Evolutionary conservation across 2,329 filamentous ascomycete genomes (phyloP).

Genomic region (Xenosphaeropsis pyriputrescens): DNA sequence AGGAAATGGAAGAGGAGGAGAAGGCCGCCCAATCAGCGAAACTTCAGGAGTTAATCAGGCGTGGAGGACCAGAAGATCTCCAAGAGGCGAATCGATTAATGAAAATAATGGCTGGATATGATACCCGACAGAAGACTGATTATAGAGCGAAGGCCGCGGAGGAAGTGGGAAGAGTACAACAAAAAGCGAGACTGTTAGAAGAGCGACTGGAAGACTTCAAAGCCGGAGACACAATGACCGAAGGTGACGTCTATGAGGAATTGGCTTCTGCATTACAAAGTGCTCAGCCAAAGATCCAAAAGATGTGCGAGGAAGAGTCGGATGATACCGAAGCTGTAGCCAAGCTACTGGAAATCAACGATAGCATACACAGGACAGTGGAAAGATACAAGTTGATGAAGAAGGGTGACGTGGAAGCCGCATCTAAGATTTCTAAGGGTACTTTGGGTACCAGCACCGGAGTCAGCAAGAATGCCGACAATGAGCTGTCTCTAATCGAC

Average conservation of each 20-base stretch:
- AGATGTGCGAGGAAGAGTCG: slow-evolving; percentile 98
- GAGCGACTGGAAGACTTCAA: slow-evolving; percentile 81
- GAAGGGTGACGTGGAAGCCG: slow-evolving; percentile 78
- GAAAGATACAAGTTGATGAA: slow-evolving; percentile 93
- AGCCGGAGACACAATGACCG: slow-evolving; percentile 62
- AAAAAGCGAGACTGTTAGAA: slow-evolving; percentile 83
- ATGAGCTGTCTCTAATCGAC: slow-evolving; percentile 88
- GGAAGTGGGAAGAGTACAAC: slow-evolving; percentile 86
- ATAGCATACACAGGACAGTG: slow-evolving; percentile 94
- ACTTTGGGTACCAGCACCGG: slow-evolving; percentile 55
- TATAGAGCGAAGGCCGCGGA: slow-evolving; percentile 96
- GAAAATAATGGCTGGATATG: slow-evolving; percentile 98
- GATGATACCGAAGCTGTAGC: slow-evolving; percentile 93
- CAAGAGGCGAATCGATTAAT: slow-evolving; percentile 96
- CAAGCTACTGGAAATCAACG: slow-evolving; percentile 92
- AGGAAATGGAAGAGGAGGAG: slow-evolving; percentile 98
- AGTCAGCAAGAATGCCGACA: slow-evolving; percentile 47
- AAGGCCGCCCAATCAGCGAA: slow-evolving; percentile 93
- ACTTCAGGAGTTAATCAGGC: slow-evolving; percentile 86
- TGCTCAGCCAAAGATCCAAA: slow-evolving; percentile 96
- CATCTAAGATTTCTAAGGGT: slow-evolving; percentile 71
- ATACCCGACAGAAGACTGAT: slow-evolving; percentile 90
- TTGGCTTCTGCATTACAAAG: slow-evolving; percentile 78
- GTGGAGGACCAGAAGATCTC: slow-evolving; percentile 81
- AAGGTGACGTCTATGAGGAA: slow-evolving; percentile 63